Conservation (phyloP, 148 eudicot species). For the Dysphania ambrosioides region DNA sequence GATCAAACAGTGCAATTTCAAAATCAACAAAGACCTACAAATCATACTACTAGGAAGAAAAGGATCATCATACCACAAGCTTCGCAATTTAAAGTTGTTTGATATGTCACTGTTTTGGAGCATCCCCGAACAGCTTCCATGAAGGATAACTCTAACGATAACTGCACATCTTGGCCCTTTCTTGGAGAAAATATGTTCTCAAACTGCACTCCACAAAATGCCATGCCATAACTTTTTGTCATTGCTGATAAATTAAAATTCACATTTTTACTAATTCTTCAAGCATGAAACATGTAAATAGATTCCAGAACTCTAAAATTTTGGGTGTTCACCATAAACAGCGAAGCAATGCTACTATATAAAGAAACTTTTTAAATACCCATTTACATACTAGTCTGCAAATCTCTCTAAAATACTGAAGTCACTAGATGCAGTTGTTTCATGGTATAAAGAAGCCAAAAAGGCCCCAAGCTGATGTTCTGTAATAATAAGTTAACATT, state of each 20-base stretch:
- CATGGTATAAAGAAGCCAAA: too few relatives aligned
- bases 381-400: too few relatives aligned
- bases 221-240: conserved; percentile 5
- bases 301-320: too few relatives aligned
- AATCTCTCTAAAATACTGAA: too few relatives aligned
- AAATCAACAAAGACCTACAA: not conserved
- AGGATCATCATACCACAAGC: conserved; percentile 75
- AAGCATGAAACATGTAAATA: too few relatives aligned
- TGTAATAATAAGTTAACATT: too few relatives aligned
- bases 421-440: too few relatives aligned
- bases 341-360: too few relatives aligned
- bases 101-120: conserved; percentile 60
- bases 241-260: not conserved
- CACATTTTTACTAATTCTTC: not conserved
- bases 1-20: not conserved
- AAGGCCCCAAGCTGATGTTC: too few relatives aligned
- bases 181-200: conserved; percentile 37
- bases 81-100: conserved; percentile 71
- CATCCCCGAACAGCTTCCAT: conserved; percentile 99
- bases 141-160: conserved; percentile 74
- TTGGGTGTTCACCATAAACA: too few relatives aligned
- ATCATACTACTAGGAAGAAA: conserved; percentile 12
- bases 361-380: too few relatives aligned
- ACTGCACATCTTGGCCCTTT: conserved; percentile 64
- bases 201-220: conserved; percentile 18